Base-by-base conservation (phyloP, 1,284 basidiomycete genomes). In the Caloboletus firmus region DNA sequence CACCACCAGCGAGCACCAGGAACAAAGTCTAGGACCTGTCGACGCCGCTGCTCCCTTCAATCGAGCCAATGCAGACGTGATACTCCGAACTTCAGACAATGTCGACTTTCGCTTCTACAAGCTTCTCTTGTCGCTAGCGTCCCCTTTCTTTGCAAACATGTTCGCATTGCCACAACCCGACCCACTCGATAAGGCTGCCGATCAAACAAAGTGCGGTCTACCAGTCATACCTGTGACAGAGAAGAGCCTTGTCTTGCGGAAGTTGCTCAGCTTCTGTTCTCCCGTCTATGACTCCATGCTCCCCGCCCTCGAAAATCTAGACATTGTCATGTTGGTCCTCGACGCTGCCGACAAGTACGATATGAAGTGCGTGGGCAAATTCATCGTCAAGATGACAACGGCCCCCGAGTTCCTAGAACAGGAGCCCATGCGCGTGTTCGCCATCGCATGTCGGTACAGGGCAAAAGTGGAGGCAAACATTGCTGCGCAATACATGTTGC, bases 381-480 rank as follows among this genome's bases (percentile, higher is more conserved):
- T 72, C 50, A 40, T 69, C 55, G 69, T 69, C 60, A 71, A 60
- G 58, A 69, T 70, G 67, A 72, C 69, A 52, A 65, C 64, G n/a
- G 62, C 69, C 43, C 69, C 67, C 45, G 52, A 65, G 18, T 78
- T 81, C 58, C 66, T 79, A 17, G 74, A 77, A 52, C 63, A 68
- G 13, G 74, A 79, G 36, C 76, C 80, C 20, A 59, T 82, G 52
- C 74, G 76, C n/a, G 78, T 79, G 15, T 82, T 78, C 55, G 79
- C 79, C 1, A 76, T 82, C 51, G 75, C 80, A 41, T 78, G 74
- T 64, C 71, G 71, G 15, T 78, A 78, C 57, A 72, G 73, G 28
- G 76, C 78, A 64, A 69, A 70, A 48, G 54, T 57, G 17, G 74
- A 80, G 59, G 76, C 75, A 9, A 72, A 69, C 39, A 57, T 68